A percentile compares a stretch with the other conserved stretches of the same genome.
phyloP scores from a whole-genome alignment of 306 rosid genomes.

The Cucumis melo region DNA sequence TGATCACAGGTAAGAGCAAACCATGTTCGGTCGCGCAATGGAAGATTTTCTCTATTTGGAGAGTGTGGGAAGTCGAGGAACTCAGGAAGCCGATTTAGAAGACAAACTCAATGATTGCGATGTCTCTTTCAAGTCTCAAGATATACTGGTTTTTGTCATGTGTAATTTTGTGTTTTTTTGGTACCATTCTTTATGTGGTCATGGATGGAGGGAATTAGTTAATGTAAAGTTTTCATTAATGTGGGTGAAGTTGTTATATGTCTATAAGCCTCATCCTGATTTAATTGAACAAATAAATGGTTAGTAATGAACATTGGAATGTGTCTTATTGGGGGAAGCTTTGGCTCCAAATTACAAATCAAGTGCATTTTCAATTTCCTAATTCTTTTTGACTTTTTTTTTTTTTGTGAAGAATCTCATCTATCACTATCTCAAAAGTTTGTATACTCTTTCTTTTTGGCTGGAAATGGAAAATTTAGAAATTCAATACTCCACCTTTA shows the following conservation, averaged over 20 bases:
- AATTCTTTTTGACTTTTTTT: neutral
- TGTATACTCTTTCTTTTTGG: neutral
- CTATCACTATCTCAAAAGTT: neutral
- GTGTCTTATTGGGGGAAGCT: neutral
- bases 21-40: constrained; percentile 38
- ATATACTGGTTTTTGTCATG: neutral
- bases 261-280: constrained; percentile 1
- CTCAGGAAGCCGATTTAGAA: constrained; percentile 24
- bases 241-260: neutral
- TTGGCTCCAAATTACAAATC: neutral
- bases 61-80: constrained; percentile 63
- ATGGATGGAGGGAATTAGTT: constrained; percentile 18
- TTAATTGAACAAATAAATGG: neutral
- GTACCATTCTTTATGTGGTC: constrained; percentile 52
- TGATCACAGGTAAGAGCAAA: constrained; percentile 44
- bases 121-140: constrained; percentile 5
- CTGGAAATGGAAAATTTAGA: neutral
- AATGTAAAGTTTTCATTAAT: constrained; percentile 26
- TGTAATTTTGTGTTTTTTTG: constrained; percentile 16
- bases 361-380: neutral
- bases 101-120: constrained; percentile 12
- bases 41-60: constrained; percentile 49
- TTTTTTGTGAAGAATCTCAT: neutral
- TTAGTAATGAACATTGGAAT: constrained; percentile 5
- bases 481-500: neutral